Percentiles rank a stretch among this genome's conserved stretches.
Conservation (phyloP, 169 alveolate species). For the Eimeria sp. region DNA sequence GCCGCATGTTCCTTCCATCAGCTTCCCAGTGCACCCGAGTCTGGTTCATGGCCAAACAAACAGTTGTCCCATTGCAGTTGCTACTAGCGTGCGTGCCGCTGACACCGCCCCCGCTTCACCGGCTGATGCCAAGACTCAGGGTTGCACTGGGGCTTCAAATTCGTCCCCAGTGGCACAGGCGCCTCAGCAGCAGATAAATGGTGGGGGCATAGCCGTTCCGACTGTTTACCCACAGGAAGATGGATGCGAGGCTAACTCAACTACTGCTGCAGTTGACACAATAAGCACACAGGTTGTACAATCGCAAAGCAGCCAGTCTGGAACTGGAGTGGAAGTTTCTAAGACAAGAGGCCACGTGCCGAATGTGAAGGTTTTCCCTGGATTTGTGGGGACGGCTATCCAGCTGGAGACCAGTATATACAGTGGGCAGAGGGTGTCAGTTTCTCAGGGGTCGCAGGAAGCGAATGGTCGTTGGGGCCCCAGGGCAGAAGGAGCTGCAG, state of each 20-base stretch:
- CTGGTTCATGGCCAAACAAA: not conserved
- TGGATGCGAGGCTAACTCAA: not conserved
- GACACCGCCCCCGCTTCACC: not conserved
- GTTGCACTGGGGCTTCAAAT: not conserved
- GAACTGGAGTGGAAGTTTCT: not conserved
- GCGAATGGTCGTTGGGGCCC: not conserved
- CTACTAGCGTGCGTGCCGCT: constrained; percentile 4
- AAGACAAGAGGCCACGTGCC: not conserved
- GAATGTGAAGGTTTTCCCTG: constrained; percentile 12
- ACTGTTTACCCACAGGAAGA: not conserved
- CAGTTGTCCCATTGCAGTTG: not conserved
- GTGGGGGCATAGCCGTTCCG: constrained; percentile 15
- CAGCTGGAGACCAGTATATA: constrained; percentile 12
- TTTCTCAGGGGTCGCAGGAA: constrained; percentile 8
- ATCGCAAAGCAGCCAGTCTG: not conserved
- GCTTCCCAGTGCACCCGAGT: not conserved
- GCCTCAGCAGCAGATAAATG: not conserved
- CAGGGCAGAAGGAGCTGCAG: constrained; percentile 43
- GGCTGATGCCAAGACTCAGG: not conserved
- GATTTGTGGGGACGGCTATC: not conserved
- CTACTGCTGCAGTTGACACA: not conserved
- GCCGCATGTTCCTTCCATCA: not conserved
- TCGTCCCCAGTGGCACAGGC: not conserved
- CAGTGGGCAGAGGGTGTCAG: constrained; percentile 2
- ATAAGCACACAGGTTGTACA: not conserved